Evolutionary conservation across 345 rosid genomes (phyloP).

Genomic region (Corchorus capsularis): DNA sequence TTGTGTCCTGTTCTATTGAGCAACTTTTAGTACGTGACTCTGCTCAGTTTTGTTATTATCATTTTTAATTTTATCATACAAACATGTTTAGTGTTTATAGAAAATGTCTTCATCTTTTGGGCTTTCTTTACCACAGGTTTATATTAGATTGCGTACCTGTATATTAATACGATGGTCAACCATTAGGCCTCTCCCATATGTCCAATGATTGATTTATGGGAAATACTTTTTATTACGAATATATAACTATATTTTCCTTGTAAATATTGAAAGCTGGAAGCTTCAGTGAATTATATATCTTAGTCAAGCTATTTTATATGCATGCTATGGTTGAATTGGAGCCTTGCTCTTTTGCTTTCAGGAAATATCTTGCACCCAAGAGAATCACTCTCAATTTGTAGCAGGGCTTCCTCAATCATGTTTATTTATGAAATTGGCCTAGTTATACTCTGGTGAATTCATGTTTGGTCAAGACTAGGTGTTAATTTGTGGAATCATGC

Average conservation of each 20-base stretch:
- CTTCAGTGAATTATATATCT: not conserved
- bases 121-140: not conserved
- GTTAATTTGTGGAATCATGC: not conserved
- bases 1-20: too few species aligned
- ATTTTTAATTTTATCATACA: too few species aligned
- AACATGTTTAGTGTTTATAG: too few species aligned
- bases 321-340: not conserved
- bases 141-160: too few species aligned
- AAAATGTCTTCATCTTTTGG: too few species aligned
- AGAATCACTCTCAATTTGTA: not conserved
- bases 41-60: too few species aligned
- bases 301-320: not conserved
- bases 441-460: not conserved
- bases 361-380: not conserved
- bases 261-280: not conserved
- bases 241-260: not conserved
- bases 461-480: not conserved
- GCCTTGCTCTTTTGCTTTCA: not conserved
- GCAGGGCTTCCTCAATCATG: not conserved
- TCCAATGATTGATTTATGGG: too few species aligned
- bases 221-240: too few species aligned
- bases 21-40: too few species aligned
- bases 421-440: constrained; percentile 2
- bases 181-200: too few species aligned
- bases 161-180: too few species aligned